Evolutionary conservation across 2,329 filamentous ascomycete species (phyloP).

Genomic region (Rhytidhysteron rufulum): DNA sequence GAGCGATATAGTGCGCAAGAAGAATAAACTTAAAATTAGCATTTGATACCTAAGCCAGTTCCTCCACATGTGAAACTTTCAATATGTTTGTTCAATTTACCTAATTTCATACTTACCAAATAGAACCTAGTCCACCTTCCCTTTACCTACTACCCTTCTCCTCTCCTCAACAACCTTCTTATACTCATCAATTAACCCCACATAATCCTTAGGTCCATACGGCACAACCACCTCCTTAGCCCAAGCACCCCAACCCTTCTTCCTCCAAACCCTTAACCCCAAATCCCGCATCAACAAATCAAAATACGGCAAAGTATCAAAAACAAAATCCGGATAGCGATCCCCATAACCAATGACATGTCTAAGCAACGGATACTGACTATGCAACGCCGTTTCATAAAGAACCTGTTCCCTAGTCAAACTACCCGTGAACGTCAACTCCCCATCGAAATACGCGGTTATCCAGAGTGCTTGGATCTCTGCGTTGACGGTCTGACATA

Average conservation of each 20-base stretch:
- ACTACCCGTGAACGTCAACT: conserved; percentile 8
- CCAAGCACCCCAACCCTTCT: conserved; percentile 48
- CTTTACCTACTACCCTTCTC: background rate
- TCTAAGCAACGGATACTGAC: conserved; percentile 66
- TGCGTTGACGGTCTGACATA: conserved; percentile 36
- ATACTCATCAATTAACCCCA: conserved; percentile 52
- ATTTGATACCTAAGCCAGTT: too few species aligned
- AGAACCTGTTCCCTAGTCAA: conserved; percentile 9
- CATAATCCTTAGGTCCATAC: conserved; percentile 59
- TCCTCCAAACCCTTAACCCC: conserved; percentile 54
- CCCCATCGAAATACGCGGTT: conserved; percentile 58
- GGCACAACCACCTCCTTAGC: conserved; percentile 52
- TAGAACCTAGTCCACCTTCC: background rate
- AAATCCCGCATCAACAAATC: conserved; percentile 66
- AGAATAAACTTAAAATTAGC: too few species aligned
- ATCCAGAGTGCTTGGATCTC: conserved; percentile 46
- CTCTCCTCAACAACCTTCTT: conserved; percentile 4
- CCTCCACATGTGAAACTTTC: too few species aligned
- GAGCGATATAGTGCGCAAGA: too few species aligned
- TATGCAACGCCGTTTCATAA: conserved; percentile 54
- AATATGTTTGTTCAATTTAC: too few species aligned
- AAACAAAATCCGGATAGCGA: conserved; percentile 66
- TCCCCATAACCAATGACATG: conserved; percentile 64
- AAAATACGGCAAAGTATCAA: conserved; percentile 71
- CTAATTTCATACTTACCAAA: too few species aligned